Base-by-base conservation (phyloP, 2,329 filamentous ascomycete species). In the Trichoderma sp. region DNA sequence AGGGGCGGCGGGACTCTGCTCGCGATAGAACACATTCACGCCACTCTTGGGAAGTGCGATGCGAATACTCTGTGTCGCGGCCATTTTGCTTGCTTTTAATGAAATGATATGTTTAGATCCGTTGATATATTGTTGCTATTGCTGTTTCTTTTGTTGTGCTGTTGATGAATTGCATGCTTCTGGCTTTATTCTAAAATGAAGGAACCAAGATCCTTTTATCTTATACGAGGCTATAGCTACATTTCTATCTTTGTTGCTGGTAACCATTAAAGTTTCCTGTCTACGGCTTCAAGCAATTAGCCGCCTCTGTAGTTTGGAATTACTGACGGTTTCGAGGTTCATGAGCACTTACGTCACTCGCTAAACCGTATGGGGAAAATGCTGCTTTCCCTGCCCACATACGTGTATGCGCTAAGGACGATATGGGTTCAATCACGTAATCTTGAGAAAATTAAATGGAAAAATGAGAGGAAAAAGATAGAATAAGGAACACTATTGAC, bases 21-120 rank as follows among this genome's bases (percentile, higher is more conserved):
- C 63, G 11, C 63, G 63, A 58, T 66, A 66, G n/a, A 66, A 66
- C 2, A 66, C 18, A 26, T 66, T 49, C 8, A 66, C 63, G 37
- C 63, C 63, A 34, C 63, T 58, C 28, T 66, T 58, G 21, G 63
- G 63, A 26, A 66, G n/a, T 32, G 37, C 7, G 2, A 66, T 34
- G 4, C 52, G 63, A 14, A 66, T 46, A 39, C 37, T 66, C 16
- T 58, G 52, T 24, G 63, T 58, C 14, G 63, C 28, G n/a, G 63
- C 14, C 63, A 66, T 66, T 30, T 30, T 43, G 39, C 6, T 56
- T 28, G n/a, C 11, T 10, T 49, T 37, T 14, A 18, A 6, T 64
- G 30, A 1, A n/a, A 11, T 46, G 21, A 24, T 54, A 39, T 39
- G 32, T 6, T 39, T 24, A 46, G 32, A 10, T 2, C 11, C 5